Conservation (phyloP, 1,284 basidiomycete genomes). For the Ganoderma lingzhi region DNA sequence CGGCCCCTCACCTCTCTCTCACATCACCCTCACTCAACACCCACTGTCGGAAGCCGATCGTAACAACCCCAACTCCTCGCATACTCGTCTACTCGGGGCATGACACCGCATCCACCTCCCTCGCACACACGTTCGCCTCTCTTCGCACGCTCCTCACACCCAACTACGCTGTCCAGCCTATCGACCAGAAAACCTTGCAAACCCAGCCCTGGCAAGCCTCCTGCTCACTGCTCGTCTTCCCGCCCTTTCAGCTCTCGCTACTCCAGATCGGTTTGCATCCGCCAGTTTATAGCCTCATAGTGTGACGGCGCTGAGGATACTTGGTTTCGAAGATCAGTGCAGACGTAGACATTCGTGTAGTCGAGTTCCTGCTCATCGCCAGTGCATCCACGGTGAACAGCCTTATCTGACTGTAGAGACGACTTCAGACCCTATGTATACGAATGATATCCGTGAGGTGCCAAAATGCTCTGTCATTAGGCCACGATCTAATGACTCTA, state of each 20-base stretch:
- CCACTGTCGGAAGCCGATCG: not conserved
- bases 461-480: no score
- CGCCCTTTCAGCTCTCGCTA: slow-evolving; percentile 58
- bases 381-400: not conserved
- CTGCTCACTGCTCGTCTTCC: slow-evolving; percentile 84
- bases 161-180: slow-evolving; percentile 80
- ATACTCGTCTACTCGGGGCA: slow-evolving; percentile 82
- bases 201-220: slow-evolving; percentile 79
- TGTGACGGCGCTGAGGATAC: not conserved
- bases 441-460: not conserved
- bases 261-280: slow-evolving; percentile 61
- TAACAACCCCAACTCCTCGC: not conserved
- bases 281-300: slow-evolving; percentile 30
- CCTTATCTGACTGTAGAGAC: not conserved
- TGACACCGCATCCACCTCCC: slow-evolving; percentile 67
- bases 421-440: no score
- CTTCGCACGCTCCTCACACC: slow-evolving; percentile 72
- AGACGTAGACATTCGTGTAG: not conserved
- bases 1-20: no score
- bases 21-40: not conserved
- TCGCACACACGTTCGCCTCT: slow-evolving; percentile 60
- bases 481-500: not conserved
- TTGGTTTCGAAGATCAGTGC: not conserved
- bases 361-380: not conserved
- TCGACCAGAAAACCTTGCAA: slow-evolving; percentile 64